Conservation (phyloP, 192 early-diverging fungal species). For the Rhizophagus prolifer region DNA sequence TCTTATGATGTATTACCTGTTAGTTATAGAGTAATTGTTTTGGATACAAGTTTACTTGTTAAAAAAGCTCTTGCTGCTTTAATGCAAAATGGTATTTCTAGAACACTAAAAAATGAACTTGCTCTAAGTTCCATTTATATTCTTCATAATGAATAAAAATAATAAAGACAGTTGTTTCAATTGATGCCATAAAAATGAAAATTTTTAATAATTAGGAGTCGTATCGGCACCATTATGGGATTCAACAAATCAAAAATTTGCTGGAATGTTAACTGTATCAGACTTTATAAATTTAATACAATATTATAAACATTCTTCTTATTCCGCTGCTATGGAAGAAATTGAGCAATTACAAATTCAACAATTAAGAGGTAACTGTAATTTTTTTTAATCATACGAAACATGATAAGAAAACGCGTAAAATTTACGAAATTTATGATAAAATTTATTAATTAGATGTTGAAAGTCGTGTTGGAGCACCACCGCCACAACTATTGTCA, state of each 20-base stretch:
- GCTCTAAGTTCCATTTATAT: background rate
- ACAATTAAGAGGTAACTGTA: conserved; percentile 65
- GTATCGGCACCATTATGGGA: conserved; percentile 95
- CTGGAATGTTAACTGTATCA: conserved; percentile 94
- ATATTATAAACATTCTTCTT: conserved; percentile 80
- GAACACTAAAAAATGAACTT: conserved; percentile 12
- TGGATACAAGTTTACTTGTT: conserved; percentile 87
- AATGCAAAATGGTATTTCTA: conserved; percentile 84
- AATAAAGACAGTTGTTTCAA: background rate
- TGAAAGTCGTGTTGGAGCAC: conserved; percentile 55
- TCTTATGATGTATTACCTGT: conserved; percentile 92
- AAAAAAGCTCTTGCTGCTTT: conserved; percentile 90
- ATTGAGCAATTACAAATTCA: conserved; percentile 78
- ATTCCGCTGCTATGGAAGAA: conserved; percentile 80
- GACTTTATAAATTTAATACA: conserved; percentile 94
- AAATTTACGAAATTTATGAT: too few species aligned
- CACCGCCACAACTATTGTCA: conserved; percentile 66
- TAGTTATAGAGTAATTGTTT: conserved; percentile 85
- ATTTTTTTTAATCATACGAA: too few species aligned
- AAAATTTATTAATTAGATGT: conserved; percentile 47
- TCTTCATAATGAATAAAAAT: background rate
- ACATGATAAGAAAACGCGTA: too few species aligned
- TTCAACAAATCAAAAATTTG: conserved; percentile 72
- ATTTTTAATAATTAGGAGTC: conserved; percentile 60
- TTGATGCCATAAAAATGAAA: background rate